Conservation (phyloP, 108 stramenopile genomes). For the Skeletonema marinoi region DNA sequence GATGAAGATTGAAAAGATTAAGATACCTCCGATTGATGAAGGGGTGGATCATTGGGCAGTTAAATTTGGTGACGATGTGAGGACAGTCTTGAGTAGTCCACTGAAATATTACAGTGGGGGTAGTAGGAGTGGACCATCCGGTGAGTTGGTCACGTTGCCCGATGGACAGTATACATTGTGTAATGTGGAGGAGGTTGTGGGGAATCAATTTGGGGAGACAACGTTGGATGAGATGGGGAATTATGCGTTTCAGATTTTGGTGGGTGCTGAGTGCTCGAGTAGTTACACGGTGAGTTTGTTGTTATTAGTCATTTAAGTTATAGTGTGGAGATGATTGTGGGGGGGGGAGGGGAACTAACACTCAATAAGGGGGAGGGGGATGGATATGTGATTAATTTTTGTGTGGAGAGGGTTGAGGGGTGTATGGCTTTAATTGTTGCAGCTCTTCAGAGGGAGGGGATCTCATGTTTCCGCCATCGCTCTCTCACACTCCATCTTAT, state of each 20-base stretch:
- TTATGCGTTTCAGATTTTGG: slow-evolving; percentile 14
- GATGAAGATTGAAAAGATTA: slow-evolving; percentile 18
- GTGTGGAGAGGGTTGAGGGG: too few relatives aligned
- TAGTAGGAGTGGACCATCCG: neutral
- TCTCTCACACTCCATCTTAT: too few relatives aligned
- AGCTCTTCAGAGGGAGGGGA: too few relatives aligned
- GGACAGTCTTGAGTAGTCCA: slow-evolving; percentile 26
- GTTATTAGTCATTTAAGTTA: neutral
- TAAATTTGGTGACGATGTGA: slow-evolving; percentile 28
- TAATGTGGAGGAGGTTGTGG: slow-evolving; percentile 19
- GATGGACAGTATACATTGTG: slow-evolving; percentile 37
- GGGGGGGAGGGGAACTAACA: too few relatives aligned
- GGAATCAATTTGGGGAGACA: slow-evolving; percentile 10
- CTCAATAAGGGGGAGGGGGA: too few relatives aligned
- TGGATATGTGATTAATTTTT: too few relatives aligned
- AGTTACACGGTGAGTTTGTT: slow-evolving; percentile 7
- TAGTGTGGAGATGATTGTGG: too few relatives aligned
- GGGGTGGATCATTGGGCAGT: slow-evolving; percentile 20
- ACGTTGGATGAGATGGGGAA: neutral
- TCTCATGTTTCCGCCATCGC: too few relatives aligned
- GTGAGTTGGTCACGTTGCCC: neutral
- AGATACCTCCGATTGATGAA: too few relatives aligned
- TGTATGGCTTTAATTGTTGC: too few relatives aligned
- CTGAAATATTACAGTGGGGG: slow-evolving; percentile 11
- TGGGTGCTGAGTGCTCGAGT: slow-evolving; percentile 2